A percentile compares a stretch with the other conserved stretches of the same genome.
Conservation (phyloP, 2,329 filamentous ascomycete genomes). For the Lachnellula subtilissima region DNA sequence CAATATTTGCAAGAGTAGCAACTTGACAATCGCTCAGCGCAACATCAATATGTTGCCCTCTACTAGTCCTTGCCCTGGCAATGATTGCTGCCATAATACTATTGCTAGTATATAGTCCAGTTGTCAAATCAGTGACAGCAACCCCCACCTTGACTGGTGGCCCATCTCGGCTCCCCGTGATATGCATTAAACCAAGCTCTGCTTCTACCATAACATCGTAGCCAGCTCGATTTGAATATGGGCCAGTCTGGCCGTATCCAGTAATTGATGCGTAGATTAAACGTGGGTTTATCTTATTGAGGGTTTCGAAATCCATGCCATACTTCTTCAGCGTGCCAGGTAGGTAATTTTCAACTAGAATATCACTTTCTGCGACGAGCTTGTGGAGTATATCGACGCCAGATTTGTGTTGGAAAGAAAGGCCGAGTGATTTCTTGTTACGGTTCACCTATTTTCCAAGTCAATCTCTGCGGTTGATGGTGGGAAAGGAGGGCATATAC, state of each 20-base stretch:
- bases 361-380: constrained; percentile 78
- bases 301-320: constrained; percentile 76
- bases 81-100: constrained; percentile 91
- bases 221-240: constrained; percentile 79
- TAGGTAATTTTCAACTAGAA: constrained; percentile 95
- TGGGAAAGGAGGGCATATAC: constrained; percentile 44
- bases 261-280: constrained; percentile 96
- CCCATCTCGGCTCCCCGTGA: constrained; percentile 82
- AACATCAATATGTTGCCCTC: constrained; percentile 89
- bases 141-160: constrained; percentile 96
- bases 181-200: constrained; percentile 97
- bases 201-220: constrained; percentile 99
- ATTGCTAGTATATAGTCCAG: constrained; percentile 91
- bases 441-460: constrained; percentile 67
- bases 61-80: constrained; percentile 66
- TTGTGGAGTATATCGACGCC: constrained; percentile 85
- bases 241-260: constrained; percentile 92
- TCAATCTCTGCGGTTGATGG: neutral
- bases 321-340: constrained; percentile 89
- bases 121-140: constrained; percentile 92
- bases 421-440: constrained; percentile 90
- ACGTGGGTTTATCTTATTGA: constrained; percentile 75
- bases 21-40: constrained; percentile 91
- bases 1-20: constrained; percentile 90
- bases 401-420: constrained; percentile 82